Evolutionary conservation across 2,329 filamentous ascomycete species (phyloP).

Genomic region (Fusarium solani-melongenae): DNA sequence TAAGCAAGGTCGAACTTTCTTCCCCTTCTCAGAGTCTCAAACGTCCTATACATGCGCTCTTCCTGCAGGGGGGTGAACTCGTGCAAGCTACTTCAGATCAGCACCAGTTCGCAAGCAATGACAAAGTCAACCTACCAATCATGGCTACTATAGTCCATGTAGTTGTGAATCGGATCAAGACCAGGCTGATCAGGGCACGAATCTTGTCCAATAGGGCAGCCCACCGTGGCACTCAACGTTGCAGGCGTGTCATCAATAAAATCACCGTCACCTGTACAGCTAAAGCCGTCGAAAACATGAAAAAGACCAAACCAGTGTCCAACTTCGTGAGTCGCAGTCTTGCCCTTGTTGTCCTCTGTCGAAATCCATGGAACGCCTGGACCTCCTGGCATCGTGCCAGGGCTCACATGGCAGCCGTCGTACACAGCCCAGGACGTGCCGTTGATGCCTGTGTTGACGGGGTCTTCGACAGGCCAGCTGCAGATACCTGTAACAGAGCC

Average conservation of each 20-base stretch:
- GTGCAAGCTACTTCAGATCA: constrained; percentile 30
- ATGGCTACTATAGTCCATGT: constrained; percentile 56
- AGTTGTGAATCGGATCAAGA: constrained; percentile 52
- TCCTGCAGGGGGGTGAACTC: constrained; percentile 45
- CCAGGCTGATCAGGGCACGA: constrained; percentile 48
- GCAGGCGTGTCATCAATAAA: constrained; percentile 55
- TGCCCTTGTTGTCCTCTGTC: constrained; percentile 48
- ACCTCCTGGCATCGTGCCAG: constrained; percentile 52
- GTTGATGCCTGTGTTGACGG: constrained; percentile 43
- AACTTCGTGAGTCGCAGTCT: constrained; percentile 54
- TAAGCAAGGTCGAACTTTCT: background rate
- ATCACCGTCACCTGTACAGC: constrained; percentile 50
- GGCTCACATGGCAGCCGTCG: constrained; percentile 45
- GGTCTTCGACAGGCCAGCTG: constrained; percentile 56
- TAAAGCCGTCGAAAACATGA: constrained; percentile 59
- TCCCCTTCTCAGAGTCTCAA: background rate
- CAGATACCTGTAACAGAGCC: constrained; percentile 51
- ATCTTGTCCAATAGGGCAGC: constrained; percentile 52
- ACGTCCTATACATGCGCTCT: constrained; percentile 47
- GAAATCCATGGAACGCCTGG: constrained; percentile 24
- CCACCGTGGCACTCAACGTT: constrained; percentile 45
- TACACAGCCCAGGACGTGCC: constrained; percentile 54
- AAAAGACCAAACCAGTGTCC: constrained; percentile 62
- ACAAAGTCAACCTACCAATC: constrained; percentile 41
- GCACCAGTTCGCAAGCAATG: background rate